Evolutionary conservation across 306 rosid genomes (phyloP).

Genomic region (Mimosa pudica): DNA sequence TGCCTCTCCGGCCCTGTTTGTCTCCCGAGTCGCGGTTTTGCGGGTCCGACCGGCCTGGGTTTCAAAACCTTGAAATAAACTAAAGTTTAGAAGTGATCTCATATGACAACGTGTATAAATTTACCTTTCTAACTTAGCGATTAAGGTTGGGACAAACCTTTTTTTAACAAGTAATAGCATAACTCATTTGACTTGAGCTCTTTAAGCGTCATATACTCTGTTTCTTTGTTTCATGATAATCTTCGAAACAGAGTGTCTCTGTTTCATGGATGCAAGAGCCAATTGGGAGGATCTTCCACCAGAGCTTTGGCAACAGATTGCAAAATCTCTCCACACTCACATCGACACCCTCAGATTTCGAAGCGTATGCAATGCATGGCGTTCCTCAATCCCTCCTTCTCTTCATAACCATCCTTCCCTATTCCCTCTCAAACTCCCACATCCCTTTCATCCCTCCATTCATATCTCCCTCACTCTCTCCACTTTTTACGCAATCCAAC

Average conservation of each 20-base stretch:
- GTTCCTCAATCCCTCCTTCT: slow-evolving; percentile 47
- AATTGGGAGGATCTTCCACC: slow-evolving; percentile 56
- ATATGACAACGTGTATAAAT: no score
- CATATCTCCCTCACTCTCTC: slow-evolving; percentile 18
- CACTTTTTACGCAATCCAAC: slow-evolving; percentile 45
- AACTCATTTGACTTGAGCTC: not conserved
- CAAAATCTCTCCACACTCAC: slow-evolving; percentile 41
- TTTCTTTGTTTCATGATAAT: not conserved
- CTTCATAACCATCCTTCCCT: slow-evolving; percentile 33
- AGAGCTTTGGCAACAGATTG: slow-evolving; percentile 55
- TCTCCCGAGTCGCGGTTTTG: no score
- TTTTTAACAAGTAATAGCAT: no score
- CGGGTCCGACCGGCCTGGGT: no score
- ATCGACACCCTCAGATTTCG: slow-evolving; percentile 59
- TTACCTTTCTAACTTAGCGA: not conserved
- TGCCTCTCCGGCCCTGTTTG: no score
- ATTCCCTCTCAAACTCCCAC: slow-evolving; percentile 39
- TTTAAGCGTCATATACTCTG: not conserved
- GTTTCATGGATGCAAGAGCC: not conserved
- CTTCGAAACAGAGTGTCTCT: not conserved
- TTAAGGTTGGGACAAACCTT: not conserved
- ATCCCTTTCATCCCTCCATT: not conserved
- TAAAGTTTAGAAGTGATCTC: no score
- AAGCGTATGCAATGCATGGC: slow-evolving; percentile 48
- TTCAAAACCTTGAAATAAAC: no score